Evolutionary conservation across 345 rosid genomes (phyloP).

Genomic region (Geranium brycei): DNA sequence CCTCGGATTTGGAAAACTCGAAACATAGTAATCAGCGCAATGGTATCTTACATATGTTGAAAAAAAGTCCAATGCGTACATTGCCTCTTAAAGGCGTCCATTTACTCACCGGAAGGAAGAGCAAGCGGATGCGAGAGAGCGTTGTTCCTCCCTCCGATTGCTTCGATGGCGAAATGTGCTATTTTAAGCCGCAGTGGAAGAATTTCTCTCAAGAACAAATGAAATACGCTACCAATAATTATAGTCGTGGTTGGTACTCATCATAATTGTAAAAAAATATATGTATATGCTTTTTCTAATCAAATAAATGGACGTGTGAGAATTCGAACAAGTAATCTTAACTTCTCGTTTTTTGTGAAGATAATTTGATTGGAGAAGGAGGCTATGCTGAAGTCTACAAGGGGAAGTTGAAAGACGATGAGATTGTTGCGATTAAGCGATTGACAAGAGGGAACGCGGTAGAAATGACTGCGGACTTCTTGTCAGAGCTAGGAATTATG

Average conservation of each 20-base stretch:
- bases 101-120: background rate
- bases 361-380: slow-evolving; percentile 74
- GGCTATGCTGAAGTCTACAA: slow-evolving; percentile 85
- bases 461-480: slow-evolving; percentile 49
- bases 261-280: background rate
- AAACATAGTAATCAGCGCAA: background rate
- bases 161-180: slow-evolving; percentile 26
- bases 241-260: slow-evolving; percentile 35
- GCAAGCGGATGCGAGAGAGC: background rate
- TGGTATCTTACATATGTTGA: background rate
- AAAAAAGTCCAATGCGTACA: background rate
- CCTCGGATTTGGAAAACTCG: background rate
- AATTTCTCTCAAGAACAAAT: slow-evolving; percentile 51
- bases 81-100: background rate
- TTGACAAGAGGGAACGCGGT: slow-evolving; percentile 58
- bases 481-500: slow-evolving; percentile 73
- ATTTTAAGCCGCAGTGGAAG: slow-evolving; percentile 44
- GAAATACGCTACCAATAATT: slow-evolving; percentile 54
- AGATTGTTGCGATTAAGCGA: slow-evolving; percentile 60
- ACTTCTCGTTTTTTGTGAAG: slow-evolving; percentile 17
- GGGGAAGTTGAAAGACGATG: slow-evolving; percentile 53
- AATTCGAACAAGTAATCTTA: no score
- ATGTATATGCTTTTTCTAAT: no score
- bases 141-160: background rate
- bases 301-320: no score